phyloP scores from a whole-genome alignment of 768 basidiomycete genomes.

The Paxillus rubicundulus region DNA sequence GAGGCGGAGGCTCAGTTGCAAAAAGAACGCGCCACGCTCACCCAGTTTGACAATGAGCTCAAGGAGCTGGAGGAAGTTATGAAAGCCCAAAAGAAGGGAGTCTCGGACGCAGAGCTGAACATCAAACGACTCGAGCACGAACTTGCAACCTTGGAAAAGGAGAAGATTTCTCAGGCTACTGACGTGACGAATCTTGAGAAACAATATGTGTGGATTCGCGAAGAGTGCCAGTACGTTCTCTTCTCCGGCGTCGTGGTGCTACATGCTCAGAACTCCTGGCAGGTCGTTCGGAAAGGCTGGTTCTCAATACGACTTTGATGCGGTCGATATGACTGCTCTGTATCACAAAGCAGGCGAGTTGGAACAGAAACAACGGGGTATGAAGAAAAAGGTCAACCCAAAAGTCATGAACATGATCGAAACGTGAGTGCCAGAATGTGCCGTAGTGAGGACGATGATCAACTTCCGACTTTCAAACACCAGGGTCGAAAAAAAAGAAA shows the following conservation, averaged over 20 bases:
- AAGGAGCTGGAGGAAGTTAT: conserved; percentile 79
- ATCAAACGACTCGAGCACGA: conserved; percentile 72
- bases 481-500: conserved; percentile 93
- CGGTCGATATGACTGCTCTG: conserved; percentile 57
- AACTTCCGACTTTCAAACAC: not conserved
- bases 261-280: conserved; percentile 2
- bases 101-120: conserved; percentile 63
- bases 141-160: conserved; percentile 58
- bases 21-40: conserved; percentile 85
- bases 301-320: conserved; percentile 77
- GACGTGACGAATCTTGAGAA: conserved; percentile 68
- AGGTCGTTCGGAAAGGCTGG: conserved; percentile 85
- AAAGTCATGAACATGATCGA: conserved; percentile 97
- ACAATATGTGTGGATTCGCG: conserved; percentile 81
- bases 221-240: conserved; percentile 76
- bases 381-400: conserved; percentile 95
- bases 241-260: not conserved
- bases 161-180: conserved; percentile 54
- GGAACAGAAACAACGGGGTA: conserved; percentile 72
- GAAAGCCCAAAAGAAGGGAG: conserved; percentile 73
- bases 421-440: conserved; percentile 48
- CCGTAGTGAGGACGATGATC: not conserved
- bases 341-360: conserved; percentile 69
- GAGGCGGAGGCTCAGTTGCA: conserved; percentile 70
- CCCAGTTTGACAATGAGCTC: conserved; percentile 86